Percentiles rank a stretch among this genome's conserved stretches.
Evolutionary conservation across 768 basidiomycete species (phyloP).

Genomic region (Multifurca ochricompacta): DNA sequence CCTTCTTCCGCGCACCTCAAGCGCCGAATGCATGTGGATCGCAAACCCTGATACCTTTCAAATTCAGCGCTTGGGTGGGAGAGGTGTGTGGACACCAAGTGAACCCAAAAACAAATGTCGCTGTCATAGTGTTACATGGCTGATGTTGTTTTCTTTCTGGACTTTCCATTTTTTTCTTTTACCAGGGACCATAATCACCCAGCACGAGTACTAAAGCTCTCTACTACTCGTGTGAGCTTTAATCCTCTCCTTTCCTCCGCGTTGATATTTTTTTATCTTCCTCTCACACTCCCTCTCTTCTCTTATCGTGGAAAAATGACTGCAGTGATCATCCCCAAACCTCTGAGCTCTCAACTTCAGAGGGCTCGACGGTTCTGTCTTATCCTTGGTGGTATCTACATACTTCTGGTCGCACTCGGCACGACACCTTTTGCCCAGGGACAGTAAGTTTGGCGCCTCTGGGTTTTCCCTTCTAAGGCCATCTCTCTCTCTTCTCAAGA

Average conservation of each 20-base stretch:
- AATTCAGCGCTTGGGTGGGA: not conserved
- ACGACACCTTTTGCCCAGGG: constrained; percentile 59
- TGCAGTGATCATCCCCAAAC: constrained; percentile 3
- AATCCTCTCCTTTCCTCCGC: not conserved
- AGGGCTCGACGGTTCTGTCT: constrained; percentile 28
- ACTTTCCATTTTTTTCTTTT: not conserved
- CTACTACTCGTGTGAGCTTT: not conserved
- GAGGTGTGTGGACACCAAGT: not conserved
- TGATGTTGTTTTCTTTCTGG: not conserved
- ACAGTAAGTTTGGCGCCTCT: constrained; percentile 41
- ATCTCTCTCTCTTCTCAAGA: too few species aligned
- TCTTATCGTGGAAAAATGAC: not conserved
- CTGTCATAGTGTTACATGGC: not conserved
- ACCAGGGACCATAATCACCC: not conserved
- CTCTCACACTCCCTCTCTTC: not conserved
- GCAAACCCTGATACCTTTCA: not conserved
- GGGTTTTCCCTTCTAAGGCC: not conserved
- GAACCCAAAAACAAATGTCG: constrained; percentile 2
- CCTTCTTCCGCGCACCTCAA: not conserved
- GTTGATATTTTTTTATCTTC: too few species aligned
- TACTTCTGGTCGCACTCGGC: constrained; percentile 40
- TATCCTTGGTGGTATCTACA: constrained; percentile 46
- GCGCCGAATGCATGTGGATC: not conserved
- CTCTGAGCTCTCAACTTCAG: constrained; percentile 18
- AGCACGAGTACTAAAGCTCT: not conserved